phyloP scores from a whole-genome alignment of 148 eudicot genomes.

The Salicornia ramosissima region DNA sequence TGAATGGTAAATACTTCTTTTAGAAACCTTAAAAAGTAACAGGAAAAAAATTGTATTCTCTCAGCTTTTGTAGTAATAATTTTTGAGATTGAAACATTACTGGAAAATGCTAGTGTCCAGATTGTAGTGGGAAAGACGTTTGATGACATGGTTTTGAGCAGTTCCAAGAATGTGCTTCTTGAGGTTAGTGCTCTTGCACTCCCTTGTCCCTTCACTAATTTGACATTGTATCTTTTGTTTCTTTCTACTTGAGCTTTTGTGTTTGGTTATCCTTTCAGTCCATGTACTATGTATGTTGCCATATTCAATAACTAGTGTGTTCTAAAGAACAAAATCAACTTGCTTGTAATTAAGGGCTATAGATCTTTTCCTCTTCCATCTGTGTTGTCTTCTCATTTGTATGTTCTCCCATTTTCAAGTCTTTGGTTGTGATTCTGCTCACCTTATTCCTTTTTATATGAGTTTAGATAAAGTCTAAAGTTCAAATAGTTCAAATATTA shows the following conservation, averaged over 20 bases:
- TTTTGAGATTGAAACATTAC: slow-evolving; percentile 29
- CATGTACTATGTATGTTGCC: not conserved
- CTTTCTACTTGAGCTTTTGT: not conserved
- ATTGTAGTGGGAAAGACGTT: slow-evolving; percentile 84
- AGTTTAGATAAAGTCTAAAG: too few relatives aligned
- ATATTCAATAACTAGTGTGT: too few relatives aligned
- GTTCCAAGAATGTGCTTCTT: slow-evolving; percentile 57
- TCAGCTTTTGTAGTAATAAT: not conserved
- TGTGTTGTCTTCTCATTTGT: not conserved
- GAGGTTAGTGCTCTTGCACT: slow-evolving; percentile 51
- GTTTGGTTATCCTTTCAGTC: not conserved
- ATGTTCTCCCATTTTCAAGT: too few relatives aligned
- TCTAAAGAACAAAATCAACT: not conserved
- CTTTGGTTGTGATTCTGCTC: not conserved
- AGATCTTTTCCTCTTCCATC: not conserved
- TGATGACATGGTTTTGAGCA: slow-evolving; percentile 61
- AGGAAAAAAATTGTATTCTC: not conserved
- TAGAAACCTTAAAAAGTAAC: not conserved
- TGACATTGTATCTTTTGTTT: not conserved
- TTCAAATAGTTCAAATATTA: too few relatives aligned
- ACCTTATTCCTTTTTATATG: too few relatives aligned
- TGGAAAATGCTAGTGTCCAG: slow-evolving; percentile 57
- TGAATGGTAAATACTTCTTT: not conserved
- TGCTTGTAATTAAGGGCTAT: not conserved
- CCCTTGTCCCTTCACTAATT: not conserved